Conservation (phyloP, 129 eudicot species). For the Arctium minus region DNA sequence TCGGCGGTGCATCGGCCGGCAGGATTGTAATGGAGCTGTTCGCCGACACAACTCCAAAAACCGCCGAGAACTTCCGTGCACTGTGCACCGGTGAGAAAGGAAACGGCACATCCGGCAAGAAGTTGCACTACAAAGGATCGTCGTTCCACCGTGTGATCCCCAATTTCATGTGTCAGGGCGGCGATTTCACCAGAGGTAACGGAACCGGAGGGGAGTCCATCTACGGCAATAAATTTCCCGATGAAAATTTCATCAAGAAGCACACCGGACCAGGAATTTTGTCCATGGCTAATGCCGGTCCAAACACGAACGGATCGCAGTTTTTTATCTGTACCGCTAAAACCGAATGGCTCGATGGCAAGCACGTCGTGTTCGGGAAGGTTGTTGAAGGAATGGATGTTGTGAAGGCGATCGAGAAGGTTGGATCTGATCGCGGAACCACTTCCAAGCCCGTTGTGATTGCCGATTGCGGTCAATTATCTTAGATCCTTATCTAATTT, state of each 20-base stretch:
- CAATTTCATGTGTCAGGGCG: slow-evolving; percentile 51
- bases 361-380: slow-evolving; percentile 27
- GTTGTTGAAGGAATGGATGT: slow-evolving; percentile 20
- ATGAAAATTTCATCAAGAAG: slow-evolving; percentile 44
- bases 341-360: slow-evolving; percentile 18
- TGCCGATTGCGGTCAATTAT: slow-evolving; percentile 26
- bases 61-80: slow-evolving; percentile 35
- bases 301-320: slow-evolving; percentile 42
- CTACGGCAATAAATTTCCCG: slow-evolving; percentile 38
- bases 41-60: slow-evolving; percentile 40
- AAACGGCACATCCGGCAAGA: slow-evolving; percentile 33
- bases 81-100: slow-evolving; percentile 45
- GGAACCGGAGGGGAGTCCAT: slow-evolving; percentile 53
- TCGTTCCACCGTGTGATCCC: slow-evolving; percentile 52
- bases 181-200: slow-evolving; percentile 52
- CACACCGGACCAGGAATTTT: slow-evolving; percentile 46
- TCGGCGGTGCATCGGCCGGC: slow-evolving; percentile 46
- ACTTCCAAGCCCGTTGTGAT: slow-evolving; percentile 24
- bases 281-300: slow-evolving; percentile 53
- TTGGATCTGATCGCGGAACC: slow-evolving; percentile 8
- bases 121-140: slow-evolving; percentile 48
- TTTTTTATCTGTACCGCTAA: slow-evolving; percentile 13
- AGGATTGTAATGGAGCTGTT: slow-evolving; percentile 44
- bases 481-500: neutral
- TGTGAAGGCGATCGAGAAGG: slow-evolving; percentile 20